Evolutionary conservation across 805 yeast species (phyloP).

Genomic region (Yamadazyma olivae): DNA sequence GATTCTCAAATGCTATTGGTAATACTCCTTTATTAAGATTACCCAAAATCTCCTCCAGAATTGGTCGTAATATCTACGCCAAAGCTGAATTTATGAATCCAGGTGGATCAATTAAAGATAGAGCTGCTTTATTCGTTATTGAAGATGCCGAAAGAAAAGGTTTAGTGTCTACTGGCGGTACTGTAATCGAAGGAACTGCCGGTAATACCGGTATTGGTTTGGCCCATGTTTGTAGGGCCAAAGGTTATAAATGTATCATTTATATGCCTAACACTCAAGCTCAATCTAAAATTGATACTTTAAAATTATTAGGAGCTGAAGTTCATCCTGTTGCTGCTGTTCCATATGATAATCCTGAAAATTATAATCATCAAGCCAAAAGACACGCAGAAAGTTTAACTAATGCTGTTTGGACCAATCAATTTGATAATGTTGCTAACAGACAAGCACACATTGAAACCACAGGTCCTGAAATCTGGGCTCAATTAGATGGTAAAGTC

Average conservation of each 20-base stretch:
- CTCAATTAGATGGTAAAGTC: constrained; percentile 72
- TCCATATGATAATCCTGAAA: constrained; percentile 75
- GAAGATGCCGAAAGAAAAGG: constrained; percentile 76
- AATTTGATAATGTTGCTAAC: constrained; percentile 85
- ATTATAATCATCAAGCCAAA: constrained; percentile 83
- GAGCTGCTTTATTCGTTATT: constrained; percentile 78
- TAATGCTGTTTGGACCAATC: constrained; percentile 92
- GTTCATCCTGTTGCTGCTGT: constrained; percentile 88
- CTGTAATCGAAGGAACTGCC: constrained; percentile 91
- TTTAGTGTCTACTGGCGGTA: constrained; percentile 69
- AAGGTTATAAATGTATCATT: constrained; percentile 80
- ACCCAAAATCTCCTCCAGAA: constrained; percentile 20
- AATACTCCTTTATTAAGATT: constrained; percentile 74
- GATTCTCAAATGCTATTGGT: constrained; percentile 85
- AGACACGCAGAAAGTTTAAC: constrained; percentile 74
- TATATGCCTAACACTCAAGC: constrained; percentile 93
- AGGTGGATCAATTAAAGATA: constrained; percentile 88
- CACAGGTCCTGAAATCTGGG: constrained; percentile 93
- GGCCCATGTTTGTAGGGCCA: constrained; percentile 75
- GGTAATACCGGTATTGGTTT: constrained; percentile 95
- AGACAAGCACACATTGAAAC: constrained; percentile 85
- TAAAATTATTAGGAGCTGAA: constrained; percentile 77
- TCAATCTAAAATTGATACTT: constrained; percentile 70
- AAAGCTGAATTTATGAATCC: constrained; percentile 94
- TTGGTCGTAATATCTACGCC: constrained; percentile 57